Percentiles rank a stretch among this genome's conserved stretches.
phyloP scores from a whole-genome alignment of 140 eudicot species.

The Senecio squalidus region DNA sequence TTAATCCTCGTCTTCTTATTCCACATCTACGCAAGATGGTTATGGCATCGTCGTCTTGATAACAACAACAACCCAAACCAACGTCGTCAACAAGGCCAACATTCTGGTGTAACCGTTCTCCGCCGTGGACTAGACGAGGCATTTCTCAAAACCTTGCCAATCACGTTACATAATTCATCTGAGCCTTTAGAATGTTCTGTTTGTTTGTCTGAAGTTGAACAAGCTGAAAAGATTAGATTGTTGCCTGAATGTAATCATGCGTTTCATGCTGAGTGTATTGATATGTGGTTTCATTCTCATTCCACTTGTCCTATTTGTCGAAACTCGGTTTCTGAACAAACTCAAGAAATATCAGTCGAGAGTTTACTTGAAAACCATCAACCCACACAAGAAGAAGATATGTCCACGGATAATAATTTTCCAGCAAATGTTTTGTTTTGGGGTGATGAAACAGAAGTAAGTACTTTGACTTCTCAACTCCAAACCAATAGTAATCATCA shows the following conservation, averaged over 20 bases:
- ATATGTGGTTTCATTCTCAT: conserved; percentile 84
- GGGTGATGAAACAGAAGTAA: conserved; percentile 70
- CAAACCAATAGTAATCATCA: conserved; percentile 24
- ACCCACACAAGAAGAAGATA: conserved; percentile 1
- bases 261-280: conserved; percentile 79
- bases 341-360: conserved; percentile 13
- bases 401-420: conserved; percentile 15
- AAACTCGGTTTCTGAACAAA: conserved; percentile 30
- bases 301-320: conserved; percentile 79
- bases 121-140: conserved; percentile 66
- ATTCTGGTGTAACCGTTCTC: conserved; percentile 34
- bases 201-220: conserved; percentile 47
- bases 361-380: conserved; percentile 12
- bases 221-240: conserved; percentile 49
- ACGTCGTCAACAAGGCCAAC: conserved; percentile 36
- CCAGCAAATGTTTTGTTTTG: conserved; percentile 84
- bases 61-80: background rate
- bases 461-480: conserved; percentile 35
- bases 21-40: conserved; percentile 66
- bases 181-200: conserved; percentile 63
- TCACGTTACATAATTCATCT: conserved; percentile 26
- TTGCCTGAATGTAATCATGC: conserved; percentile 76
- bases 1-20: conserved; percentile 45
- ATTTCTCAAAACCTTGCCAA: conserved; percentile 52
- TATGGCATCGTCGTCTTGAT: conserved; percentile 52